A percentile compares a stretch with the other conserved stretches of the same genome.
Conservation (phyloP, 2,329 filamentous ascomycete genomes). For the Pyrenophora graminea region DNA sequence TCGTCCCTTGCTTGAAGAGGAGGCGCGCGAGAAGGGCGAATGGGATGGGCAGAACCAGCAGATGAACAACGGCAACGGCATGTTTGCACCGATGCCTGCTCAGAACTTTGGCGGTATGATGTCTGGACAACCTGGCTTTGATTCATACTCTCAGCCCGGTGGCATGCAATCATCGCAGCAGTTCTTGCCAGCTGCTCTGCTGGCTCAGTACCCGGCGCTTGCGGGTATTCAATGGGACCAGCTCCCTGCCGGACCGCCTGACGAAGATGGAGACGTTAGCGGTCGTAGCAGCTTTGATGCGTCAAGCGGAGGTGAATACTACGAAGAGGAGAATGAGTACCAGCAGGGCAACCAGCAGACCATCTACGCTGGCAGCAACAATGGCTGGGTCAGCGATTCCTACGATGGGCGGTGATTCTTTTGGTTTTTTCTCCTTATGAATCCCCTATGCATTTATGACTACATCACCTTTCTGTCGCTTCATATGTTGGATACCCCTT, state of each 20-base stretch:
- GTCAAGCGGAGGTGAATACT: conserved; percentile 70
- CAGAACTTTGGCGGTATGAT: conserved; percentile 42
- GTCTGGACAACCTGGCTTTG: conserved; percentile 41
- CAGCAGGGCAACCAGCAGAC: conserved; percentile 29
- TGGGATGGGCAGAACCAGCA: conserved; percentile 61
- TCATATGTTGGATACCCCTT: conserved; percentile 24
- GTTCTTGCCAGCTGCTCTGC: conserved; percentile 79
- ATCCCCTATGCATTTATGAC: conserved; percentile 13
- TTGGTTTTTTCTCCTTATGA: not conserved
- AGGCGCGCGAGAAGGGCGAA: conserved; percentile 78
- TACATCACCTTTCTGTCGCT: conserved; percentile 5
- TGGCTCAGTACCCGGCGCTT: conserved; percentile 92
- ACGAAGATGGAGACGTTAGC: conserved; percentile 67
- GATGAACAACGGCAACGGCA: conserved; percentile 55
- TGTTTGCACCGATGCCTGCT: conserved; percentile 37
- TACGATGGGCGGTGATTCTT: conserved; percentile 16
- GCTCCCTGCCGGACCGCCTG: conserved; percentile 65
- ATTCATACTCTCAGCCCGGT: conserved; percentile 32
- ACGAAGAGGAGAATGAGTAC: conserved; percentile 68
- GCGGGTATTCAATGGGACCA: conserved; percentile 85
- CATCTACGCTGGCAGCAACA: conserved; percentile 35
- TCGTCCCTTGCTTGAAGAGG: conserved; percentile 94
- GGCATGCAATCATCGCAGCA: conserved; percentile 34
- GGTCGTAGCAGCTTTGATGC: conserved; percentile 78
- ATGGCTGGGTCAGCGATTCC: conserved; percentile 45